Base-by-base conservation (phyloP, 306 rosid species). In the Oxytropis ochrocephala region DNA sequence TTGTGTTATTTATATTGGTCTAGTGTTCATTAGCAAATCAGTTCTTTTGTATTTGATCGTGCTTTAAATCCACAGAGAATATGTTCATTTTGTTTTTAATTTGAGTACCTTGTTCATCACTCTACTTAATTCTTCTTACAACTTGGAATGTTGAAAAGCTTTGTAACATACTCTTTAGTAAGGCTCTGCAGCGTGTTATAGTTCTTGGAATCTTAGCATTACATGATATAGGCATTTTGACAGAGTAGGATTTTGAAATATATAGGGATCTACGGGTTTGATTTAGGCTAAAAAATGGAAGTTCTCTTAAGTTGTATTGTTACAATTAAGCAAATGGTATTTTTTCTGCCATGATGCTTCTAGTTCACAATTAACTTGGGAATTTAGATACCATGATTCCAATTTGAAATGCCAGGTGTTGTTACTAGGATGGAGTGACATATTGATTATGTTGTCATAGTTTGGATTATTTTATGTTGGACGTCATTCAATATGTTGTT, bases 401-500 rank as follows among this genome's bases (percentile, higher is more conserved):
- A 69, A 18, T 41, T 59, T 33, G 8, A 8, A 51, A 42, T 32
- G 41, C 11, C 11, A 42, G 50, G 35, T 7, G 39, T 36, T 68
- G 47, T 52, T 50, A 69, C 58, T 17, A 32, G 5, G 68, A 64
- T 77, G 65, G 11, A 12, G 64, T 49, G 30, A 43, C 58, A 51
- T 51, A 43, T 58, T 44, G 38, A 33, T 27, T 7, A 8, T 54
- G 39, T 42, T 59, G 24, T 33, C 41, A 30, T 12, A 1, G 7
- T 61, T 77, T 39, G 52, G 38, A 7, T 12, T 17, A n/a, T 72
- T 72, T 42, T 42, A 21, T 62, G 35, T 66, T 69, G 52, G 67
- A 24, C 32, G 24, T 13, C 60, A 56, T 78, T 77, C 54, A 29
- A 24, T 8, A 9, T 21, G 53, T 60, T 54, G 11, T 44, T 73